These are phyloP conservation scores for Lipomyces japonicus DNA, from an alignment of 805 yeast genomes.

Conservation along the genomic window DNA sequence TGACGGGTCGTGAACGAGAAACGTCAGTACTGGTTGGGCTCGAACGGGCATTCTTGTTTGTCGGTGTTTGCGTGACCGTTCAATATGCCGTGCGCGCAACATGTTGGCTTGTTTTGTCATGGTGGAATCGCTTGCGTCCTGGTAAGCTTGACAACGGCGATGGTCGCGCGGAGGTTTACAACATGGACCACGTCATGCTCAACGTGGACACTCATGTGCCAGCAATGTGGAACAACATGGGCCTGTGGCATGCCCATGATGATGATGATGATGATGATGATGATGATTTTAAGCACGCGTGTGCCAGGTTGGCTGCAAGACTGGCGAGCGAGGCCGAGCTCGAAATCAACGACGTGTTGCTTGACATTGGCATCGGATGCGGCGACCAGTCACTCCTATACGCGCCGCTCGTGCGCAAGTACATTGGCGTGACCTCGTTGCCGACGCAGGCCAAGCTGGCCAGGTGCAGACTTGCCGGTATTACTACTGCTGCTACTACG, in stretches of 20 bases:
- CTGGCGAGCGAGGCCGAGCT: slow-evolving; percentile 14
- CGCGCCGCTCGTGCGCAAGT: slow-evolving; percentile 8
- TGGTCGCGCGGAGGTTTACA: slow-evolving; percentile 11
- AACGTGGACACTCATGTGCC: slow-evolving; percentile 10
- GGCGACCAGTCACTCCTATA: slow-evolving; percentile 25
- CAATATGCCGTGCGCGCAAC: too few relatives aligned
- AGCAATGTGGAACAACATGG: slow-evolving; percentile 27
- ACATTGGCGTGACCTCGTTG: slow-evolving; percentile 20
- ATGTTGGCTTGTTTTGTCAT: neutral
- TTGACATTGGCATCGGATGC: slow-evolving; percentile 27
- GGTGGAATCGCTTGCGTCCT: neutral
- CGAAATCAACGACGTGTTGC: slow-evolving; percentile 2
- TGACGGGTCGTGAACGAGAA: neutral
- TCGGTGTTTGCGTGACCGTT: slow-evolving; percentile 11
- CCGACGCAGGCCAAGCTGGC: slow-evolving; percentile 13
- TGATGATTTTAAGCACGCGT: slow-evolving; percentile 6
- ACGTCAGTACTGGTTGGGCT: neutral
- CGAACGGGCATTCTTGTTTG: slow-evolving; percentile 14
- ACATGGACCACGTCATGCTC: slow-evolving; percentile 22
- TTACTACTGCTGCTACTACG: neutral
- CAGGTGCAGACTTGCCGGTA: neutral
- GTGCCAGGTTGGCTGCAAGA: slow-evolving; percentile 6
- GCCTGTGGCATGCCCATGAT: slow-evolving; percentile 14
- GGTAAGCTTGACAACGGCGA: neutral
- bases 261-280: too few relatives aligned